Conservation (phyloP, 2,329 filamentous ascomycete species). For the Penicillium corylophilum region DNA sequence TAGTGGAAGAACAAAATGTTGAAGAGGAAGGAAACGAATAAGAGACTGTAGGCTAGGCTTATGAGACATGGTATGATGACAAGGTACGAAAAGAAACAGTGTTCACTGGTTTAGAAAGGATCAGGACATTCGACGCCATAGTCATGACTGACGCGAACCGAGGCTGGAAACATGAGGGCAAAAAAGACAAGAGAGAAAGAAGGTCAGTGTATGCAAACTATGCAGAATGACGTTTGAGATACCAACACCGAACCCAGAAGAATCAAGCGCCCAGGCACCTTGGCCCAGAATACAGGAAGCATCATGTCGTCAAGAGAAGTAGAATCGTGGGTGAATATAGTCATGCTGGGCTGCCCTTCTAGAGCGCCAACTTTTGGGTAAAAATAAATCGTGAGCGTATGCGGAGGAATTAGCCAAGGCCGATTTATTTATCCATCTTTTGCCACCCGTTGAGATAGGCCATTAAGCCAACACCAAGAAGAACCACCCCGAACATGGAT, state of each 20-base stretch:
- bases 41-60: slow-evolving; percentile 22
- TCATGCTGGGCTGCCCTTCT: slow-evolving; percentile 16
- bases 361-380: slow-evolving; percentile 16
- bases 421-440: slow-evolving; percentile 48
- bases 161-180: slow-evolving; percentile 15
- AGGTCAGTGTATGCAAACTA: slow-evolving; percentile 22
- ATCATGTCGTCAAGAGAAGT: slow-evolving; percentile 11
- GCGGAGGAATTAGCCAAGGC: slow-evolving; percentile 3
- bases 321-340: slow-evolving; percentile 6
- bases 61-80: slow-evolving; percentile 13
- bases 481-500: slow-evolving; percentile 77
- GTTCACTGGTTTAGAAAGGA: slow-evolving; percentile 11
- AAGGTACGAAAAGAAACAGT: slow-evolving; percentile 9
- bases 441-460: slow-evolving; percentile 85
- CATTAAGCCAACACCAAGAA: slow-evolving; percentile 81
- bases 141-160: slow-evolving; percentile 26
- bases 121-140: slow-evolving; percentile 21
- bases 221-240: slow-evolving; percentile 15
- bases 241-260: slow-evolving; percentile 20
- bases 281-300: slow-evolving; percentile 14
- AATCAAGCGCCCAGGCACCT: slow-evolving; percentile 9
- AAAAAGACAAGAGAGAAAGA: slow-evolving; percentile 21
- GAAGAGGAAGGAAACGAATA: slow-evolving; percentile 14
- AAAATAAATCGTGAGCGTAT: slow-evolving; percentile 11
- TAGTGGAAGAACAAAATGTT: slow-evolving; percentile 1